Percentiles rank a stretch among this genome's conserved stretches.
phyloP scores from a whole-genome alignment of 1,284 basidiomycete species.

The Athelia psychrophila region DNA sequence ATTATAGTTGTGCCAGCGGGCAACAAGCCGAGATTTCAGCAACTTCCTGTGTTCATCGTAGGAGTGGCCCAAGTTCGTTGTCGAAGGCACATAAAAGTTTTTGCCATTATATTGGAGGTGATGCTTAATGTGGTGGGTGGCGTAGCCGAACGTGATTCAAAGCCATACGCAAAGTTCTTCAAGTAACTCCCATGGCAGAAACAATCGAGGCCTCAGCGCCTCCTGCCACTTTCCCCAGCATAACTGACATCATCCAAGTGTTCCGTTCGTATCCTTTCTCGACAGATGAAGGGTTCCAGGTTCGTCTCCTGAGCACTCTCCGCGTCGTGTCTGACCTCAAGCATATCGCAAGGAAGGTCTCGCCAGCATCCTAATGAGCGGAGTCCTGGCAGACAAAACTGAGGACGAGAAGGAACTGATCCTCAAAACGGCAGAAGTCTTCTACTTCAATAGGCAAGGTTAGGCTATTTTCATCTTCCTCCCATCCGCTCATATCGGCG shows the following conservation, averaged over 20 bases:
- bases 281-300: conserved; percentile 58
- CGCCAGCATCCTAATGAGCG: conserved; percentile 46
- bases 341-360: conserved; percentile 56
- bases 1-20: no score
- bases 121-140: no score
- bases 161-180: no score
- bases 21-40: no score
- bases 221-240: neutral
- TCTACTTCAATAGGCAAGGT: conserved; percentile 71
- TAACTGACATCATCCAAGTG: neutral
- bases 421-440: conserved; percentile 53
- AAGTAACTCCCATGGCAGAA: no score
- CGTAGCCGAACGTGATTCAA: no score
- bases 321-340: conserved; percentile 1
- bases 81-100: no score
- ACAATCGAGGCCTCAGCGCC: no score
- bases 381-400: conserved; percentile 33
- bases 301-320: conserved; percentile 22
- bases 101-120: no score
- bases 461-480: conserved; percentile 5
- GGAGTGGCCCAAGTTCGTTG: no score
- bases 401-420: conserved; percentile 44
- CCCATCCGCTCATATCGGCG: conserved; percentile 5
- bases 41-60: no score
- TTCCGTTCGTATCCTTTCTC: conserved; percentile 49